These are phyloP conservation scores for Pleodorina starrii DNA, from an alignment of 139 green algal species.

Conservation along the genomic window DNA sequence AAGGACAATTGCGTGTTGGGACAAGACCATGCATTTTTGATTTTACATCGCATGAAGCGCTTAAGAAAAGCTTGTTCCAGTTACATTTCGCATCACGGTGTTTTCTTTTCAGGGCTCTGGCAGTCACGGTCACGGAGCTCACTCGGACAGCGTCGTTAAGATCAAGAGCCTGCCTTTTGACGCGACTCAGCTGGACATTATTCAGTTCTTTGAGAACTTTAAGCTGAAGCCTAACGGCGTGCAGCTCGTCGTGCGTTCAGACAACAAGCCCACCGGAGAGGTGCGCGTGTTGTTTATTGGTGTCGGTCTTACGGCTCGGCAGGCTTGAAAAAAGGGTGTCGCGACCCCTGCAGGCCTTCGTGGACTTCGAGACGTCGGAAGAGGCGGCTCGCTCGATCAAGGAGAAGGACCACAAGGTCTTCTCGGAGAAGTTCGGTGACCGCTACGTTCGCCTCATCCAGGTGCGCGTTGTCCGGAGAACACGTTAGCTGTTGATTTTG, in stretches of 20 bases:
- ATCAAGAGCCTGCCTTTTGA: constrained; percentile 82
- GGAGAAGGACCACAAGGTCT: constrained; percentile 78
- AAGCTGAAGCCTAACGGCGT: constrained; percentile 77
- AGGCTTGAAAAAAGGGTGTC: no score
- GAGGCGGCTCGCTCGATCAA: constrained; percentile 72
- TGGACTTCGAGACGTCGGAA: constrained; percentile 81
- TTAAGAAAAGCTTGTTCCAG: not conserved
- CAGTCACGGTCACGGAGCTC: constrained; percentile 40
- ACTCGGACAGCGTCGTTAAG: constrained; percentile 79
- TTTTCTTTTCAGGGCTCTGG: constrained; percentile 28
- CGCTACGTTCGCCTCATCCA: constrained; percentile 77
- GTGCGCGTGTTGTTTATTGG: constrained; percentile 46
- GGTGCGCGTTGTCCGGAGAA: constrained; percentile 46
- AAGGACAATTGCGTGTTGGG: no score
- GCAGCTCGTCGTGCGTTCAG: constrained; percentile 74
- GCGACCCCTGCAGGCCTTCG: constrained; percentile 69
- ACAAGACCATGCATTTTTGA: no score
- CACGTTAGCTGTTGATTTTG: no score
- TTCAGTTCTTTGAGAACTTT: constrained; percentile 77
- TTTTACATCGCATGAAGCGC: no score
- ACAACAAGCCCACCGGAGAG: constrained; percentile 80
- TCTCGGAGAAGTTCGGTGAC: constrained; percentile 78
- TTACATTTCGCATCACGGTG: not conserved
- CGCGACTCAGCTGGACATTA: constrained; percentile 75
- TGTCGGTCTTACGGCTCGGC: no score